Conservation (phyloP, 352 stramenopile genomes). For the Phytophthora citrophthora region DNA sequence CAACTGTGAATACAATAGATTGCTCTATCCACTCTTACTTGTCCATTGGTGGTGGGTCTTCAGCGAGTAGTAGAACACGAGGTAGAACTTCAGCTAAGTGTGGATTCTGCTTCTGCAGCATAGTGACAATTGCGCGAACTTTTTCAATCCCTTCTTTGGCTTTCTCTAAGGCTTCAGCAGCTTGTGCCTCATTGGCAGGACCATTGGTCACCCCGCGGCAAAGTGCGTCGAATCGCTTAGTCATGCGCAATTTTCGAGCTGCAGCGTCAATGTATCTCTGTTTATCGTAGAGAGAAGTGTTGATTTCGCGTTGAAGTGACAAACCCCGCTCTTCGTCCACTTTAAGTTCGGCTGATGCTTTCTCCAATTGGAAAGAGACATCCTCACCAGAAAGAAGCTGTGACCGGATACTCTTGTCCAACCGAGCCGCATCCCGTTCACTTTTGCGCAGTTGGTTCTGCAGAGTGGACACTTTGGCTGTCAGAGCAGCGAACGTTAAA, state of each 20-base stretch:
- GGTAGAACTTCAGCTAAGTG: slow-evolving; percentile 87
- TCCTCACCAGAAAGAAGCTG: slow-evolving; percentile 70
- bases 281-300: slow-evolving; percentile 91
- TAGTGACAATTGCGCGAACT: slow-evolving; percentile 65
- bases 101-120: slow-evolving; percentile 70
- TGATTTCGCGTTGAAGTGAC: slow-evolving; percentile 83
- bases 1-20: not conserved
- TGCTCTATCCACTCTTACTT: slow-evolving; percentile 11
- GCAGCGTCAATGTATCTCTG: slow-evolving; percentile 86
- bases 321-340: slow-evolving; percentile 71
- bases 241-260: slow-evolving; percentile 70
- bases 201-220: slow-evolving; percentile 48
- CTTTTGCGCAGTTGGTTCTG: slow-evolving; percentile 77
- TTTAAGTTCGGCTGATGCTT: slow-evolving; percentile 80
- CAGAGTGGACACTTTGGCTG: slow-evolving; percentile 83
- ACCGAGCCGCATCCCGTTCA: slow-evolving; percentile 59
- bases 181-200: slow-evolving; percentile 56
- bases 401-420: slow-evolving; percentile 75
- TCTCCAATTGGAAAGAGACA: slow-evolving; percentile 79
- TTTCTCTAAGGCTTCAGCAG: slow-evolving; percentile 59
- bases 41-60: slow-evolving; percentile 57
- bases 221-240: slow-evolving; percentile 71
- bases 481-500: slow-evolving; percentile 84
- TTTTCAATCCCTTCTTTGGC: slow-evolving; percentile 48
- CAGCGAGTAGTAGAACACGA: slow-evolving; percentile 78